Base-by-base conservation (phyloP, 768 basidiomycete genomes). In the Suillus occidentalis region DNA sequence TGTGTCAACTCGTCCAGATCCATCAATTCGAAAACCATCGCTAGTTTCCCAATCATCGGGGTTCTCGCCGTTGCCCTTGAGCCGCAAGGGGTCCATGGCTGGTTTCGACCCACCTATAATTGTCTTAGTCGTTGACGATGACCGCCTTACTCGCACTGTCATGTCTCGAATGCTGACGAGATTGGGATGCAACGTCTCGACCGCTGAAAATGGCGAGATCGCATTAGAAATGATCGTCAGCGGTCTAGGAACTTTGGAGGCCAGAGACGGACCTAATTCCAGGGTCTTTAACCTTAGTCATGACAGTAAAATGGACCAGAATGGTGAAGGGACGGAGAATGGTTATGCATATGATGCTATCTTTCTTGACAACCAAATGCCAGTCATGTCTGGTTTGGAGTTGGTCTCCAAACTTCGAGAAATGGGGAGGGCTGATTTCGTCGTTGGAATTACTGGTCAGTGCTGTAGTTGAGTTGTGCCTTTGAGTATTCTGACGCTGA, bases 61-160 rank as follows among this genome's bases (percentile, higher is more conserved):
- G 47, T 50, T 63, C 40, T 36, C 64, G 16, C 61, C 62, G 22
- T 43, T 62, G 8, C 66, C 71, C 4, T 50, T 65, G 9, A 62
- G 64, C 59, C 67, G 65, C 36, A 66, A 64, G 60, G 67, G 63
- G 2, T 9, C 25, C n/a, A 56, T 66, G 31, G 34, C 16, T 16
- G 58, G 76, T 45, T 81, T 87, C 49, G 85, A 87, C 61, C 75
- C 81, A 6, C 84, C 82, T 9, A 72, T 93, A 68, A 81, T 82
- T 16, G 91, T 91, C 55, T 81, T 94, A 22, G 91, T 94, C 4
- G 93, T 94, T 0, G 93, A 94, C 69, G 92, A 95, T 71, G 94
- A 96, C 74, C 76, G 82, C 13, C 75, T 95, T 62, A 95, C 94
- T 60, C 84, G 94, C 60, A 87, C 84, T 60, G 78, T 95, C 65